phyloP scores from a whole-genome alignment of 2,329 filamentous ascomycete species.

The Diaporthe helianthi region DNA sequence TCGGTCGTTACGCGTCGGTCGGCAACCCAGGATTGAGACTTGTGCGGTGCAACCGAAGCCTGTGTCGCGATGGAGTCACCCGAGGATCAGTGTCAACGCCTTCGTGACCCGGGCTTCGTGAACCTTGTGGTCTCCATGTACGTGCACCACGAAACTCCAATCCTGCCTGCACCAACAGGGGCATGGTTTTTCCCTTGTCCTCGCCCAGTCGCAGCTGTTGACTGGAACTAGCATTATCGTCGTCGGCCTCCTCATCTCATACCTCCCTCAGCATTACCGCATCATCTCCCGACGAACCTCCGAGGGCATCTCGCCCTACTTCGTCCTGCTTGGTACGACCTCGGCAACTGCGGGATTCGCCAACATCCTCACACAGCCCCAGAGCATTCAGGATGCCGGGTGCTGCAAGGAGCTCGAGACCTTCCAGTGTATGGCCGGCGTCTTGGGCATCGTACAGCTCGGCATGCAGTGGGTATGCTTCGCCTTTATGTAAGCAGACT shows the following conservation, averaged over 20 bases:
- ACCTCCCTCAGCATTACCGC: slow-evolving; percentile 91
- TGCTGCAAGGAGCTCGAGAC: slow-evolving; percentile 85
- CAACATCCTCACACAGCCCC: slow-evolving; percentile 89
- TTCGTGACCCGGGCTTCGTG: slow-evolving; percentile 60
- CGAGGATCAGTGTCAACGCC: slow-evolving; percentile 55
- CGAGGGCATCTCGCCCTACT: slow-evolving; percentile 94
- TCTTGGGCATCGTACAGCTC: slow-evolving; percentile 90
- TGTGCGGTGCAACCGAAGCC: not conserved
- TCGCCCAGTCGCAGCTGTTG: slow-evolving; percentile 34
- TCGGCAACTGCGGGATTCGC: slow-evolving; percentile 88
- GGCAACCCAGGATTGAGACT: not conserved
- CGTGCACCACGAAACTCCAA: slow-evolving; percentile 35
- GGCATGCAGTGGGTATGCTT: slow-evolving; percentile 93
- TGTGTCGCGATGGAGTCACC: slow-evolving; percentile 43
- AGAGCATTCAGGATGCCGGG: slow-evolving; percentile 79
- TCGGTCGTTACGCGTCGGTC: not conserved
- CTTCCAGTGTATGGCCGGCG: slow-evolving; percentile 82
- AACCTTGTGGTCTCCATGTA: slow-evolving; percentile 65
- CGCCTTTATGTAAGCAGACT: slow-evolving; percentile 76
- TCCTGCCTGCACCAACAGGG: not conserved
- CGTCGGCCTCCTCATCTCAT: slow-evolving; percentile 87
- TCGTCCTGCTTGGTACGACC: slow-evolving; percentile 90
- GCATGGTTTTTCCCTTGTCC: not conserved
- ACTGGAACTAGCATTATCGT: slow-evolving; percentile 69
- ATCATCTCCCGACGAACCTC: slow-evolving; percentile 87